A percentile compares a stretch with the other conserved stretches of the same genome.
Evolutionary conservation across 1,284 basidiomycete genomes (phyloP).

Genomic region (Cryptococcus wingfieldii): DNA sequence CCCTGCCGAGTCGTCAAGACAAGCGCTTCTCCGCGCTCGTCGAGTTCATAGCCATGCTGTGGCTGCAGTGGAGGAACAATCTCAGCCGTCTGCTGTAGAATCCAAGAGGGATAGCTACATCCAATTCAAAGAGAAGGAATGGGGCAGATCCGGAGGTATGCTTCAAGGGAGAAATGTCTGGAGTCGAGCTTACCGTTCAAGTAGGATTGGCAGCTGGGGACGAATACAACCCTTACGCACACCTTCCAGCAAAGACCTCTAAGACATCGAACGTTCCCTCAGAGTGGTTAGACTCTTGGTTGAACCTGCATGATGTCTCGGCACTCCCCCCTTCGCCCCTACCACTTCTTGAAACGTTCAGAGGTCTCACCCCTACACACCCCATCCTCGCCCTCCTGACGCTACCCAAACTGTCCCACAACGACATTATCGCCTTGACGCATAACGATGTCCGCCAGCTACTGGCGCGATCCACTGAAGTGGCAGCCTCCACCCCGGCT

Average conservation of each 20-base stretch:
- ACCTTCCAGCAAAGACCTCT: no score
- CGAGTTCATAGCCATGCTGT: background rate
- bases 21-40: slow-evolving; percentile 21
- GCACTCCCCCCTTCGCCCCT: slow-evolving; percentile 15
- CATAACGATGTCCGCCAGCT: slow-evolving; percentile 8
- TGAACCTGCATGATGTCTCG: slow-evolving; percentile 11
- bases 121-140: no score
- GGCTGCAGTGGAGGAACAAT: no score
- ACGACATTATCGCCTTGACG: slow-evolving; percentile 41
- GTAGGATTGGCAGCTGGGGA: no score
- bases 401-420: slow-evolving; percentile 18
- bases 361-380: slow-evolving; percentile 14
- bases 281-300: slow-evolving; percentile 12
- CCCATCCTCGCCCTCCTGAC: slow-evolving; percentile 17
- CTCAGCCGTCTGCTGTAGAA: no score
- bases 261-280: background rate
- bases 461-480: slow-evolving; percentile 1
- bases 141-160: no score
- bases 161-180: no score
- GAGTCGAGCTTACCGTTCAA: no score
- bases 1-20: slow-evolving; percentile 33
- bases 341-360: slow-evolving; percentile 17
- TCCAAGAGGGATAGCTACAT: no score
- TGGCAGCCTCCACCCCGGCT: slow-evolving; percentile 1
- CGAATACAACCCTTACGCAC: no score